A percentile compares a stretch with the other conserved stretches of the same genome.
phyloP scores from a whole-genome alignment of 768 basidiomycete genomes.

The Trametes gibbosa region DNA sequence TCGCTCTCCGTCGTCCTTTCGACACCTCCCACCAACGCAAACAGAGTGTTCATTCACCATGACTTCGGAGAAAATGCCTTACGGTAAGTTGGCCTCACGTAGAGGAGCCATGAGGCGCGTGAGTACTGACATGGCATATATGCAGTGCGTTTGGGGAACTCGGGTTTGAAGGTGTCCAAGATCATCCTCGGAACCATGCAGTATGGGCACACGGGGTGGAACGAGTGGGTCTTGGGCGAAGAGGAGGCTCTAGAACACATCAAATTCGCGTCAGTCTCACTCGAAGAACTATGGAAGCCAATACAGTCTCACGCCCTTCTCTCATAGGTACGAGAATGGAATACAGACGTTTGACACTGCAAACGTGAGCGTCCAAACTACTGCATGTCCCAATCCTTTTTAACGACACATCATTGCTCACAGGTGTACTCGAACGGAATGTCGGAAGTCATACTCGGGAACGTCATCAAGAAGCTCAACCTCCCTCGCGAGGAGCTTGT shows the following conservation, averaged over 20 bases:
- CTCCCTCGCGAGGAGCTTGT: constrained; percentile 47
- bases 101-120: no score
- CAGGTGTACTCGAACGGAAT: constrained; percentile 26
- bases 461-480: constrained; percentile 42
- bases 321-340: constrained; percentile 36
- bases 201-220: constrained; percentile 33
- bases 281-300: no score
- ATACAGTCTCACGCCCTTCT: constrained; percentile 29
- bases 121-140: no score
- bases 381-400: no score
- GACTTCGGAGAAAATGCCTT: no score
- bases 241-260: constrained; percentile 38
- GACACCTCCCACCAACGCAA: no score
- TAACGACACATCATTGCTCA: neutral
- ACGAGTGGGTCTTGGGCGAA: constrained; percentile 38
- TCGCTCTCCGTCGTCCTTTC: no score
- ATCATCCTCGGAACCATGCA: constrained; percentile 36
- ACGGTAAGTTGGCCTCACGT: no score
- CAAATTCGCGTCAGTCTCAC: constrained; percentile 32
- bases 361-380: constrained; percentile 21
- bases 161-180: constrained; percentile 29
- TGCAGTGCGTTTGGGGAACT: constrained; percentile 29
- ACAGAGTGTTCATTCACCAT: no score
- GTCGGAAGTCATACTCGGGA: constrained; percentile 43
- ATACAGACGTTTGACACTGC: constrained; percentile 41